Evolutionary conservation across 768 basidiomycete species (phyloP).

Genomic region (Tricholoma furcatifolium): DNA sequence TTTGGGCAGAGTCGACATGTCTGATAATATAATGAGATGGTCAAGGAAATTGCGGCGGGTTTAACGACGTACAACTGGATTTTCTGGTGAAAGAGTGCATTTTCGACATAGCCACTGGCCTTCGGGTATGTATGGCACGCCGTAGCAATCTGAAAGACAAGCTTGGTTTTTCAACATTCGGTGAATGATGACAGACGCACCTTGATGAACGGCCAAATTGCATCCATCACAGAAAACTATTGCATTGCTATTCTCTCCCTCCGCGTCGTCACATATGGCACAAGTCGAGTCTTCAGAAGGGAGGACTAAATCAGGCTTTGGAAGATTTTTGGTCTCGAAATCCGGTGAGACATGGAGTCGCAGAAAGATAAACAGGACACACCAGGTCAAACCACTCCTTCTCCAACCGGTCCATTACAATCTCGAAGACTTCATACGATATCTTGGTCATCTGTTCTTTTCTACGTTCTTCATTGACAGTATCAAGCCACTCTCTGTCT

Average conservation of each 20-base stretch:
- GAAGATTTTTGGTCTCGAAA: conserved; percentile 85
- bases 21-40: conserved; percentile 34
- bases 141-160: conserved; percentile 83
- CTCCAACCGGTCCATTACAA: conserved; percentile 96
- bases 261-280: conserved; percentile 96
- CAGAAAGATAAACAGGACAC: conserved; percentile 21
- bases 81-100: conserved; percentile 96
- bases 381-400: conserved; percentile 99
- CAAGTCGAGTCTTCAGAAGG: conserved; percentile 96
- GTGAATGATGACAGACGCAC: conserved; percentile 38
- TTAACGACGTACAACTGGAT: conserved; percentile 73
- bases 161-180: background rate
- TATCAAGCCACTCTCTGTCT: conserved; percentile 96
- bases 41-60: background rate
- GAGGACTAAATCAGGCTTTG: conserved; percentile 82
- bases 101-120: conserved; percentile 99
- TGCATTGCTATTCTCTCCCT: conserved; percentile 97
- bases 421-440: conserved; percentile 86
- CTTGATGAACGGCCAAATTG: conserved; percentile 99
- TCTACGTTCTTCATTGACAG: conserved; percentile 77
- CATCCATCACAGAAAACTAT: conserved; percentile 99
- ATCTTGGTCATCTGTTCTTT: conserved; percentile 71
- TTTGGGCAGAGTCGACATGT: conserved; percentile 95
- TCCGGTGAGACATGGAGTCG: background rate
- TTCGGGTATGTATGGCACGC: conserved; percentile 98